Evolutionary conservation across 2,329 filamentous ascomycete species (phyloP).

Genomic region (Cytospora mali): DNA sequence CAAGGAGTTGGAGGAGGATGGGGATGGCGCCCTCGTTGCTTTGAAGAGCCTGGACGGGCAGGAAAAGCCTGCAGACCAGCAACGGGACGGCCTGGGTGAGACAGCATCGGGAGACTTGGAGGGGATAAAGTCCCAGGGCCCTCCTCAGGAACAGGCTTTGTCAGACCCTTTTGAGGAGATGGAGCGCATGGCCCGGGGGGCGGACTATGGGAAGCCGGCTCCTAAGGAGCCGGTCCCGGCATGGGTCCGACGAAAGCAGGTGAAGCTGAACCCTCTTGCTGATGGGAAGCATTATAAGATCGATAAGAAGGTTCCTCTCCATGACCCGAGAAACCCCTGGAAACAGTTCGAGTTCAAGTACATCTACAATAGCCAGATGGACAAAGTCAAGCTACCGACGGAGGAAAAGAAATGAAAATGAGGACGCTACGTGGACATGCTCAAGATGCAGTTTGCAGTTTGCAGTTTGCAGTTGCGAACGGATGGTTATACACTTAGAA

Average conservation of each 20-base stretch:
- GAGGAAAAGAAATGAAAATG: background rate
- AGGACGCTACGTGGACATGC: background rate
- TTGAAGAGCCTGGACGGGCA: constrained; percentile 9
- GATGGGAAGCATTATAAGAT: background rate
- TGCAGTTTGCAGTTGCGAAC: background rate
- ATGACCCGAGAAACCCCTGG: background rate
- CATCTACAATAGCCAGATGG: constrained; percentile 1
- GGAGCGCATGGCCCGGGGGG: background rate
- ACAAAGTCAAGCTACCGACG: background rate
- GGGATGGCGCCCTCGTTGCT: constrained; percentile 11
- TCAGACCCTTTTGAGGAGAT: background rate
- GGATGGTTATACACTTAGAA: background rate
- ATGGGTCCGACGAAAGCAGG: constrained; percentile 5
- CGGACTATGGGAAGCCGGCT: background rate
- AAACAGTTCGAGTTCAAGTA: background rate
- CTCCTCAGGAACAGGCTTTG: background rate
- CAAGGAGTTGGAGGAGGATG: background rate
- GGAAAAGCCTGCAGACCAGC: background rate
- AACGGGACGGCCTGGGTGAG: too few relatives aligned
- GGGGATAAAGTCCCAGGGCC: background rate
- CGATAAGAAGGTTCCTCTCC: background rate
- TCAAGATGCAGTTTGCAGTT: background rate
- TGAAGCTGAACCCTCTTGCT: constrained; percentile 9
- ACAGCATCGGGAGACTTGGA: background rate
- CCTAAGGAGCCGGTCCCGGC: background rate